Base-by-base conservation (phyloP, 345 rosid species). In the Aurinia saxatilis region DNA sequence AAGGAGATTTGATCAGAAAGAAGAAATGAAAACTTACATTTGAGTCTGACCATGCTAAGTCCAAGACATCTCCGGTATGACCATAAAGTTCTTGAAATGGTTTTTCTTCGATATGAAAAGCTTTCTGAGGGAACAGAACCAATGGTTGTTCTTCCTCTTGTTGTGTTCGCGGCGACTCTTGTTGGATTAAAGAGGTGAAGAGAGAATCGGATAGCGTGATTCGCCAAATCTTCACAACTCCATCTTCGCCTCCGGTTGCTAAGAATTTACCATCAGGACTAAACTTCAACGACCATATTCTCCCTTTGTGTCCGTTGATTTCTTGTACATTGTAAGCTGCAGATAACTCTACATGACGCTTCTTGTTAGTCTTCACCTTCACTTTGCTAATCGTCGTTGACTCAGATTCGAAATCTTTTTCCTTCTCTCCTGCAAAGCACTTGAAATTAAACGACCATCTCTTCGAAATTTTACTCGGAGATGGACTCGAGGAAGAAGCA, bases 181-280 rank as follows among this genome's bases (percentile, higher is more conserved):
- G 76, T 40, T 51, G 64, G 18, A 42, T n/a, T 31, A 84, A 73
- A 42, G 75, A 56, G 11, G 52, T 48, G 40, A 41, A 35, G 18
- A 82, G 36, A 49, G 79, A 76, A 68, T 77, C 79, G 2, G 66
- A 66, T 6, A 81, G 58, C 15, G 75, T 74, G 37, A 85, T 83
- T 19, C n/a, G 56, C 99, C 97, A 92, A 60, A 89, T 68, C 44
- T 85, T 85, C 10, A 92, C 77, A 46, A 82, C 59, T 6, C 95
- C 90, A 70, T 89, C 99, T 69, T 81, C 89, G 3, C 99, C 99
- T 30, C 95, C 97, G 0, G 81, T 92, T 1, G 96, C 97, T 68
- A 92, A 71, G 48, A 60, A 89, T 53, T 66, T 78, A 10, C 97
- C 96, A 64, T 82, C 87, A n/a, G 96, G 84, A 49, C 96, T 92